Evolutionary conservation across 169 alveolate species (phyloP), one percentile per base, ranked within the genome.

Genomic region (Cryptosporidium parvum): DNA sequence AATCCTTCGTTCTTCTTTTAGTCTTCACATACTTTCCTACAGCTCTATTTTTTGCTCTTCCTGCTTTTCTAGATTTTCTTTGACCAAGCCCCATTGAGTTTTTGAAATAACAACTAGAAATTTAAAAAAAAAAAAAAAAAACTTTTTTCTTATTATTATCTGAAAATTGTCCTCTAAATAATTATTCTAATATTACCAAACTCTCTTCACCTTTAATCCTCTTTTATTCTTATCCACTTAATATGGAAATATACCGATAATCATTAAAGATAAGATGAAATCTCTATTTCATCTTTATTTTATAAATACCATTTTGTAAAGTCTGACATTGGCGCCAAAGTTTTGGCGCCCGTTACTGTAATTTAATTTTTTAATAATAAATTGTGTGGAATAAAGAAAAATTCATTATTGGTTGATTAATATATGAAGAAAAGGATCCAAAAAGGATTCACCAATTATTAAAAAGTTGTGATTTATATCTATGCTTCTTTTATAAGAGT

Each of bases 1-100:
- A 80, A n/a, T 80, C 89, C 44, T 80, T 80, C 21, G 80, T 80
- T 56, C 75, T 62, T 48, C 89, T 80, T 51, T 80, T 80, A 8
- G 89, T 80, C 18, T 80, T 80, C 14, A 80, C 69, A 35, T 42
- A 26, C 45, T 80, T 80, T 16, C 80, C 42, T 26, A 80, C 33
- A 23, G 80, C 75, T 48, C 75, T 80, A 23, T 80, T 80, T 6
- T 59, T 80, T 44, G 75, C 31, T 44, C 45, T 80, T 37, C 89
- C 89, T 4, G 80, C 5, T 35, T 59, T 62, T 26, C 23, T 80
- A 14, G 89, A 80, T 42, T 67, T 80, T 51, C 75, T 80, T 12
- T 80, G 89, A 18, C 89, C 89, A 37, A 80, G 65, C 9, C 89
- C 89, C 89, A 80, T 80, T 65, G 21, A 29, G 7, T 9, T n/a